phyloP scores from a whole-genome alignment of 169 alveolate genomes.

The Eimeria maxima region DNA sequence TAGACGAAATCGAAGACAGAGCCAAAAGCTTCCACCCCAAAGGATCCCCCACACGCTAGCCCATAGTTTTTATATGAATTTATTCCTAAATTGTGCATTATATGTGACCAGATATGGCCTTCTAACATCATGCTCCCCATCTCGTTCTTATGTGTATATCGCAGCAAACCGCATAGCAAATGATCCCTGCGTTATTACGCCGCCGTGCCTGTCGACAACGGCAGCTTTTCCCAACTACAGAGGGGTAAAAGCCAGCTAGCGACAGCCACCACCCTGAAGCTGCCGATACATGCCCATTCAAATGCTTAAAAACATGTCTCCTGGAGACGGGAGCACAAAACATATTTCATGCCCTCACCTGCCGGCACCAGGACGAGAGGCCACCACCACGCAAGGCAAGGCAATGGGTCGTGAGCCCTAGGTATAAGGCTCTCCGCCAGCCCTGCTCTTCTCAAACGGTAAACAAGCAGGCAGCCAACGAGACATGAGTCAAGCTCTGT shows the following conservation, averaged over 20 bases:
- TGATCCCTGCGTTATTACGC: neutral
- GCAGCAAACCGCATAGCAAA: neutral
- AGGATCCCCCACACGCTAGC: constrained; percentile 35
- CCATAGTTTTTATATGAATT: too few relatives aligned
- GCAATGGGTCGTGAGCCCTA: neutral
- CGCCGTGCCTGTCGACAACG: neutral
- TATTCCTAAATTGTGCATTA: neutral
- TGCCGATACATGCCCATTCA: constrained; percentile 1
- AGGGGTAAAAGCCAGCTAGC: neutral
- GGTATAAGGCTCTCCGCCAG: neutral
- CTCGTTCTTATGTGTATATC: neutral
- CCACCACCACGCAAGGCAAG: neutral
- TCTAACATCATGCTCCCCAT: neutral
- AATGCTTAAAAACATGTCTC: constrained; percentile 15
- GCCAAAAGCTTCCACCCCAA: constrained; percentile 60
- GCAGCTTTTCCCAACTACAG: neutral
- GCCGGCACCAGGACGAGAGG: constrained; percentile 4
- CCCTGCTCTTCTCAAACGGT: constrained; percentile 6
- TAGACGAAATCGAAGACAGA: constrained; percentile 64
- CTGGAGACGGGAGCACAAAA: constrained; percentile 7
- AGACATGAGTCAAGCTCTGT: neutral
- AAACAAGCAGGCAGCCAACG: neutral
- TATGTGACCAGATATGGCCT: neutral
- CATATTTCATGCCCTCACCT: neutral
- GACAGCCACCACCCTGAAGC: neutral